Evolutionary conservation across 495 filamentous ascomycete species (phyloP).

Genomic region (Bryoglossum gracile): DNA sequence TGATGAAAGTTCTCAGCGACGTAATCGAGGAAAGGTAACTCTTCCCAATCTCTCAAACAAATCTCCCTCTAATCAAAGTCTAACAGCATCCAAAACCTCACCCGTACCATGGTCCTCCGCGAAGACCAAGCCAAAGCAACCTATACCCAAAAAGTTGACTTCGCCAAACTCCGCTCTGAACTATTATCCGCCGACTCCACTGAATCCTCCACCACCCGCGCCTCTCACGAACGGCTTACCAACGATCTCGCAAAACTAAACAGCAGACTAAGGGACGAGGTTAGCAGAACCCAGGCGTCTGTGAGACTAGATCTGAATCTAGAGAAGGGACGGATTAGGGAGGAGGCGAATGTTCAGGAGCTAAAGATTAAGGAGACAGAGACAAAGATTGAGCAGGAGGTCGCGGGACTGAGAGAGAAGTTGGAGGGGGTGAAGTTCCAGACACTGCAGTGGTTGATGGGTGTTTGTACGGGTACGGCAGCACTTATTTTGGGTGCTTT

Average conservation of each 20-base stretch:
- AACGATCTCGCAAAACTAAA: slow-evolving; percentile 93
- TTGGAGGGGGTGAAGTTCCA: slow-evolving; percentile 96
- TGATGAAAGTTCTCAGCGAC: slow-evolving; percentile 96
- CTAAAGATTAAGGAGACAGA: slow-evolving; percentile 99
- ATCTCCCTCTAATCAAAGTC: background rate
- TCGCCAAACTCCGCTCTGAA: slow-evolving; percentile 95
- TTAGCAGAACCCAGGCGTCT: slow-evolving; percentile 84
- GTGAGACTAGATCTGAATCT: slow-evolving; percentile 90
- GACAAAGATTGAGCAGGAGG: slow-evolving; percentile 96
- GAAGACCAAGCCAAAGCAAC: slow-evolving; percentile 83
- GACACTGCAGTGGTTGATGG: slow-evolving; percentile 97
- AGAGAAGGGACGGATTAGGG: slow-evolving; percentile 93
- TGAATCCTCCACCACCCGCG: slow-evolving; percentile 79
- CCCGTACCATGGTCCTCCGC: slow-evolving; percentile 95
- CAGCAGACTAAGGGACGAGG: slow-evolving; percentile 82
- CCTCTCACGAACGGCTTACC: slow-evolving; percentile 84
- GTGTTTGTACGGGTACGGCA: slow-evolving; percentile 67
- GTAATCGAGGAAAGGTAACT: slow-evolving; percentile 85
- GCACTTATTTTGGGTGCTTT: background rate
- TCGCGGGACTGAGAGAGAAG: slow-evolving; percentile 80
- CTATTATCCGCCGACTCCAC: slow-evolving; percentile 84
- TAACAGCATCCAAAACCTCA: slow-evolving; percentile 85
- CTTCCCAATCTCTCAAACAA: background rate
- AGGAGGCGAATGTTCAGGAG: slow-evolving; percentile 95
- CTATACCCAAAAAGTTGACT: slow-evolving; percentile 98